phyloP scores from a whole-genome alignment of 2,329 filamentous ascomycete species.

The Monilinia aucupariae region DNA sequence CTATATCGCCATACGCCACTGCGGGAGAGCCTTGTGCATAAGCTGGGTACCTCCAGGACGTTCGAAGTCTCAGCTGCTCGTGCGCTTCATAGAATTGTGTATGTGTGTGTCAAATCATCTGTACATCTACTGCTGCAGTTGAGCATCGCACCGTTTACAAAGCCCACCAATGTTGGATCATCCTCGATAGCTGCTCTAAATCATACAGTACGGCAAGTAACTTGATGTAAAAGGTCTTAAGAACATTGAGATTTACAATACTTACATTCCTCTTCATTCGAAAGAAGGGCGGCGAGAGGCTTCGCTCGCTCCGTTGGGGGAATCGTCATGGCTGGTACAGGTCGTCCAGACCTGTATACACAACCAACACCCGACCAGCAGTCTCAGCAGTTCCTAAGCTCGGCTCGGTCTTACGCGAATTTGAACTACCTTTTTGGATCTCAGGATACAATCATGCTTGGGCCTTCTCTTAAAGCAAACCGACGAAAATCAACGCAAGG shows the following conservation, averaged over 20 bases:
- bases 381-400: slow-evolving; percentile 10
- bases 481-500: slow-evolving; percentile 30
- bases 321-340: slow-evolving; percentile 3
- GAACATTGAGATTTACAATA: not conserved
- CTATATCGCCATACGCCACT: not conserved
- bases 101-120: not conserved
- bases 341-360: slow-evolving; percentile 5
- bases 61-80: not conserved
- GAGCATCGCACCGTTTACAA: not conserved
- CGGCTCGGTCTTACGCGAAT: slow-evolving; percentile 21
- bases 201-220: not conserved
- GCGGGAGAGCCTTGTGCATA: not conserved
- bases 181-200: not conserved
- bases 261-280: not conserved
- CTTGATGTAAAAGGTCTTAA: slow-evolving; percentile 4
- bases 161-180: not conserved
- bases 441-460: slow-evolving; percentile 31
- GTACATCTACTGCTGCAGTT: slow-evolving; percentile 4
- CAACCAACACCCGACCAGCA: slow-evolving; percentile 9
- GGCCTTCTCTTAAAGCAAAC: slow-evolving; percentile 29
- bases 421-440: slow-evolving; percentile 32
- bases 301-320: not conserved
- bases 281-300: not conserved
- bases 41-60: slow-evolving; percentile 7
- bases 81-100: not conserved